Conservation (phyloP, 2,329 filamentous ascomycete genomes). For the Fusarium pseudonygamai region DNA sequence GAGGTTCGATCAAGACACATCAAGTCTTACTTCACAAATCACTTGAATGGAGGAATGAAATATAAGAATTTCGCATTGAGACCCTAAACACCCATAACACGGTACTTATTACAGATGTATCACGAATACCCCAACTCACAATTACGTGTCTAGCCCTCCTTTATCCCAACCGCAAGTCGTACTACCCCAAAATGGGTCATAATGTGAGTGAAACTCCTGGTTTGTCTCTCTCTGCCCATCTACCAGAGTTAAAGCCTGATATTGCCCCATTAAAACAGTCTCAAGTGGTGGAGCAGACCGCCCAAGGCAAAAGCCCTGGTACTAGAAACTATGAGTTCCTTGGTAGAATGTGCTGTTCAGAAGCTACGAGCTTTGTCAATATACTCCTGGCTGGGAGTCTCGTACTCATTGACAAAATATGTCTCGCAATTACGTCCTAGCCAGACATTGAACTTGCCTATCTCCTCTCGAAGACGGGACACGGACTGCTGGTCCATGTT, state of each 20-base stretch:
- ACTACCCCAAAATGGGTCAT: constrained; percentile 6
- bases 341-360: constrained; percentile 37
- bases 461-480: constrained; percentile 86
- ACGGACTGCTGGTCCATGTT: constrained; percentile 97
- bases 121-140: constrained; percentile 30
- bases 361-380: constrained; percentile 70
- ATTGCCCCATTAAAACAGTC: not conserved
- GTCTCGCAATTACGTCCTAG: constrained; percentile 77
- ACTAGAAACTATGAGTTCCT: not conserved
- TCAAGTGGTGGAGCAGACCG: not conserved
- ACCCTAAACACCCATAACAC: constrained; percentile 3
- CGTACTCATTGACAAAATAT: constrained; percentile 83
- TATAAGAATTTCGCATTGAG: not conserved
- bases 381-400: constrained; percentile 76
- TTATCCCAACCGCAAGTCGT: constrained; percentile 10
- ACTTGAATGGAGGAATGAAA: not conserved
- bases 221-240: not conserved
- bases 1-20: constrained; percentile 12
- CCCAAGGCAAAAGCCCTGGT: not conserved
- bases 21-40: not conserved
- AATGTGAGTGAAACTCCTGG: not conserved
- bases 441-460: constrained; percentile 87
- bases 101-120: constrained; percentile 18
- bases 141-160: constrained; percentile 2
- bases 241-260: not conserved